These are phyloP conservation scores for Sequoiadendron giganteum DNA, from an alignment of 75 land plant genomes.

Conservation along the genomic window DNA sequence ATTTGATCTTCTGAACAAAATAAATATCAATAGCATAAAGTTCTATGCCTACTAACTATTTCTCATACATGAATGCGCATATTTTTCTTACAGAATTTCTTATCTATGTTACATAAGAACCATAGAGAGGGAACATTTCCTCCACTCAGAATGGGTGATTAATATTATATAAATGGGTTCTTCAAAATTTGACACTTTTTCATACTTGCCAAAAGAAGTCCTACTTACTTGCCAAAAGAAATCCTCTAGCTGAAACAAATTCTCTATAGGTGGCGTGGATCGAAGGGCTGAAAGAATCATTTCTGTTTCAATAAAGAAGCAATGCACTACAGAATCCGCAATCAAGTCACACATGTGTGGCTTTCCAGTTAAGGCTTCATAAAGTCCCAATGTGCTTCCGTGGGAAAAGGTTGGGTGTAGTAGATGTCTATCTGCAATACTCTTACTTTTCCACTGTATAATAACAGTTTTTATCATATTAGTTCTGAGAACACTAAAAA, in stretches of 20 bases:
- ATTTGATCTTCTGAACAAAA: not conserved
- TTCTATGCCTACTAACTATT: not conserved
- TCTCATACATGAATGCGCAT: not conserved
- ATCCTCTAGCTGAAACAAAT: constrained; percentile 27
- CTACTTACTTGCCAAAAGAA: constrained; percentile 89
- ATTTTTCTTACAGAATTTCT: not conserved
- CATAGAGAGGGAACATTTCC: not conserved
- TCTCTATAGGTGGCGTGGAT: constrained; percentile 66
- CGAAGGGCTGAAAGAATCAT: constrained; percentile 49
- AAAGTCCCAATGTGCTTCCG: constrained; percentile 93
- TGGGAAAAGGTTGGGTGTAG: constrained; percentile 89
- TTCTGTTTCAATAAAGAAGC: constrained; percentile 86
- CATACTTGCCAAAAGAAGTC: not conserved
- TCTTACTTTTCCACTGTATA: constrained; percentile 73
- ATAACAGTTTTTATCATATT: not conserved
- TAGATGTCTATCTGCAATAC: constrained; percentile 37
- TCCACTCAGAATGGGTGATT: not conserved
- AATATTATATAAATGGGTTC: not conserved
- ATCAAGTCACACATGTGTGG: constrained; percentile 74
- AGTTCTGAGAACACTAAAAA: not conserved
- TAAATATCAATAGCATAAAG: not conserved
- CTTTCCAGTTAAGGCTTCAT: constrained; percentile 87
- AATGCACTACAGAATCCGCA: constrained; percentile 86
- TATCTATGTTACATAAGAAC: not conserved
- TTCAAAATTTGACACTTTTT: not conserved